Evolutionary conservation across 1,139 yeast genomes (phyloP), one percentile per base, ranked within the genome.

Genomic region (Hyphopichia fennica): DNA sequence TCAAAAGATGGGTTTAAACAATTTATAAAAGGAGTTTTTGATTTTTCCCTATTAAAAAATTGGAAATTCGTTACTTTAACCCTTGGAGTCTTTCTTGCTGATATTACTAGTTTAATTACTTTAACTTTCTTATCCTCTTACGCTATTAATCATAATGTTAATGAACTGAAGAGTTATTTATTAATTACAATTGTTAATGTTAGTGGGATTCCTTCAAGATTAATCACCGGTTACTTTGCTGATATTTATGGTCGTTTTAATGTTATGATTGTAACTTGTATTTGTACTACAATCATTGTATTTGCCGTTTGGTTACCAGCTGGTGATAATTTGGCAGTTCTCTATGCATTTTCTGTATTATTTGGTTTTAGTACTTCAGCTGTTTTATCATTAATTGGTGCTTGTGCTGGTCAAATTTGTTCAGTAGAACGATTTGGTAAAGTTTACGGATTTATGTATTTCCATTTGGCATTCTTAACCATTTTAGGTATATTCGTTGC

Each of bases 391-490:
- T 49, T 65, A n/a, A 63, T 64, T 39, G 67, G 67, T 15, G 65
- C 69, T n/a, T 67, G 81, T 44, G 67, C 78, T 43, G 77, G 82
- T 0, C 89, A 84, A 57, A 80, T 85, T 18, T 81, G 88, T 35
- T 74, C 74, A 38, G 79, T 84, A 2, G 80, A 79, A 34, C 77
- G 75, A 43, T 84, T 83, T 52, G 91, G 91, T 23, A 81, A 77
- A 52, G 72, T 86, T 22, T 84, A 81, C 53, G 87, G 90, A 0
- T 82, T 87, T 0, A 73, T 84, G 60, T 84, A 84, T 57, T 81
- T 81, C 51, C 67, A 81, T 34, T 81, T 82, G 36, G 76, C 87
- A 9, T 77, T 83, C 53, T 79, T 80, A 31, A 77, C 79, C 6
- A 62, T 84, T n/a, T 45, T 64, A 35, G 69, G 69, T 4, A 63